phyloP scores from a whole-genome alignment of 2,329 filamentous ascomycete genomes.

The Mycosphaerella arachidis region DNA sequence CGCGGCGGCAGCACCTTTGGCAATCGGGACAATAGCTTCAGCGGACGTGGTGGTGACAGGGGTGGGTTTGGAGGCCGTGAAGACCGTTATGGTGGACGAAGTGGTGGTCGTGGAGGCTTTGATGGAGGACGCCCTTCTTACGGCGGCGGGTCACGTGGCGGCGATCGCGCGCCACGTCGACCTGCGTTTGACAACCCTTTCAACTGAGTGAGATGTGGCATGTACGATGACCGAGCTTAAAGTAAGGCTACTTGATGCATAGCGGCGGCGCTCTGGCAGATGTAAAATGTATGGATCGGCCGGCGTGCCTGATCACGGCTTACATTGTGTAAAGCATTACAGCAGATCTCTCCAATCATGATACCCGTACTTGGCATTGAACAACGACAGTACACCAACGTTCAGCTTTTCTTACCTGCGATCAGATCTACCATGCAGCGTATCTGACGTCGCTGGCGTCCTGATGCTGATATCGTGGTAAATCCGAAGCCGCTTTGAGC shows the following conservation, averaged over 20 bases:
- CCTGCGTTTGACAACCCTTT: not conserved
- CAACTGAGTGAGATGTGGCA: not conserved
- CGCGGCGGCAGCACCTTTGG: conserved; percentile 8
- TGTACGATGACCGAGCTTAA: not conserved
- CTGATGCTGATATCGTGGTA: not conserved
- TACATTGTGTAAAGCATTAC: not conserved
- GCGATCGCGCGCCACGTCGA: not conserved
- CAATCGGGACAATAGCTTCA: conserved; percentile 16
- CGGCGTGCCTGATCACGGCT: not conserved
- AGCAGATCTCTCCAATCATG: conserved; percentile 1
- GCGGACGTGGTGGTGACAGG: conserved; percentile 12
- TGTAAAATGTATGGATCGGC: not conserved
- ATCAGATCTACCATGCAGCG: not conserved
- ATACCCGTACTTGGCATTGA: not conserved
- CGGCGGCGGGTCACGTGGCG: not conserved
- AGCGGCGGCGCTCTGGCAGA: not conserved
- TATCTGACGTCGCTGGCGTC: not conserved
- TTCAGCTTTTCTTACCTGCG: not conserved
- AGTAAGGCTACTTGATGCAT: not conserved
- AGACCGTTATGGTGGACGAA: conserved; percentile 9
- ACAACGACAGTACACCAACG: not conserved
- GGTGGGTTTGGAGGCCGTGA: conserved; percentile 4
- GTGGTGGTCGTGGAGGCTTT: conserved; percentile 20
- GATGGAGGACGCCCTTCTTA: conserved; percentile 27
- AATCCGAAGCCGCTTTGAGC: not conserved